A percentile compares a stretch with the other conserved stretches of the same genome.
Evolutionary conservation across 352 stramenopile species (phyloP).

Genomic region (Halophytophthora batemanensis): DNA sequence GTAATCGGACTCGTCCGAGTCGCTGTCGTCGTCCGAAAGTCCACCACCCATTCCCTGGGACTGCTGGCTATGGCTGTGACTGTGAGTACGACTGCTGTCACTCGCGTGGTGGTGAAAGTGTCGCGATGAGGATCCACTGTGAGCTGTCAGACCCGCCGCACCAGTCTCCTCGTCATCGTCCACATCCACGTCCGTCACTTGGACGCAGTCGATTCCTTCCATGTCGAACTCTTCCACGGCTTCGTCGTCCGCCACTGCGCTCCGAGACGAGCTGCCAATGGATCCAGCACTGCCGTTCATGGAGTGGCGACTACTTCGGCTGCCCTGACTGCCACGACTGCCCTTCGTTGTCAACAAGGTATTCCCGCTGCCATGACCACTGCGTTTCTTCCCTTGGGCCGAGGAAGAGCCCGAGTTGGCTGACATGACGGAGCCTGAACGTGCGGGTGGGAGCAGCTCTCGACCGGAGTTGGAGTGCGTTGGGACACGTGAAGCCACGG

Average conservation of each 20-base stretch:
- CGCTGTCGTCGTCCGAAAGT: constrained; percentile 33
- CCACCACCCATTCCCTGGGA: constrained; percentile 17
- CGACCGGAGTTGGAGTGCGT: constrained; percentile 65
- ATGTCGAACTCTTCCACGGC: constrained; percentile 60
- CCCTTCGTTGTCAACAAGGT: constrained; percentile 6
- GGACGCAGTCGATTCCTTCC: constrained; percentile 72
- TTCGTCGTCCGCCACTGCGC: constrained; percentile 27
- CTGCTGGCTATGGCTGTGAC: constrained; percentile 28
- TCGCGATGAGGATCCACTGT: constrained; percentile 31
- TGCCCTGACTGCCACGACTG: constrained; percentile 3
- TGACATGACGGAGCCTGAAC: constrained; percentile 15
- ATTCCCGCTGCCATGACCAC: constrained; percentile 22
- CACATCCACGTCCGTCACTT: constrained; percentile 72
- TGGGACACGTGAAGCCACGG: constrained; percentile 72
- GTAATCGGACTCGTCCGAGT: constrained; percentile 70
- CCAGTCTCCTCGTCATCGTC: constrained; percentile 63
- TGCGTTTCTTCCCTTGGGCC: constrained; percentile 33
- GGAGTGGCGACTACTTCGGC: constrained; percentile 37
- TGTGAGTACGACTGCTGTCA: constrained; percentile 29
- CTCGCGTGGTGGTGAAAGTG: constrained; percentile 34
- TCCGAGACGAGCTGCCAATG: constrained; percentile 48
- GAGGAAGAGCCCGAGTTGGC: constrained; percentile 40
- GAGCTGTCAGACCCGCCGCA: constrained; percentile 36
- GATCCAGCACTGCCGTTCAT: constrained; percentile 39
- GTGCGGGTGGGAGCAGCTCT: constrained; percentile 36